A percentile compares a stretch with the other conserved stretches of the same genome.
Conservation (phyloP, 208 protist species). For the Leptomonas pyrrhocoris region DNA sequence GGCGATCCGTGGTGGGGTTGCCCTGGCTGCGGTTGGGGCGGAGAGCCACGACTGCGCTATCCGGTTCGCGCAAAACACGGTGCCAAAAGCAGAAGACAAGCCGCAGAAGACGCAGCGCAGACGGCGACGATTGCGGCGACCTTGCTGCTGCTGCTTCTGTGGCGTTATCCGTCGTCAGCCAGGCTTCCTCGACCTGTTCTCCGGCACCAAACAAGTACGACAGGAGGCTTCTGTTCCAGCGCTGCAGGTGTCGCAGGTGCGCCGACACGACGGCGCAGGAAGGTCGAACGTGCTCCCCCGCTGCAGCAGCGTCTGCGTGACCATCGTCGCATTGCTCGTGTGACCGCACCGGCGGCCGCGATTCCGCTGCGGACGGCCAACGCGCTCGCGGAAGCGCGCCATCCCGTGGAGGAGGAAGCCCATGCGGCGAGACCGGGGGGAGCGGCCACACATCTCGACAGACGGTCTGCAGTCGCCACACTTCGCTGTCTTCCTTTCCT, state of each 20-base stretch:
- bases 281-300: not conserved
- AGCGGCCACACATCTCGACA: constrained; percentile 11
- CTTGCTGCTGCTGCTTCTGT: not conserved
- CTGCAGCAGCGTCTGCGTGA: not conserved
- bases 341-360: too few relatives aligned
- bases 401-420: not conserved
- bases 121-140: not conserved
- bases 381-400: not conserved
- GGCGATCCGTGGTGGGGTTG: not conserved
- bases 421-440: not conserved
- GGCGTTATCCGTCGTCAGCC: not conserved
- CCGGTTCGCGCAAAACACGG: not conserved
- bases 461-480: not conserved
- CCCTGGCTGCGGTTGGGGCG: not conserved
- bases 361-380: not conserved
- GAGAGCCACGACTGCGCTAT: too few relatives aligned
- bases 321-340: too few relatives aligned
- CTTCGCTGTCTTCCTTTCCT: too few relatives aligned
- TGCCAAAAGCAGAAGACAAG: constrained; percentile 29
- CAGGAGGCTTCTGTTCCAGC: not conserved
- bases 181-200: not conserved
- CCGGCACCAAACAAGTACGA: not conserved
- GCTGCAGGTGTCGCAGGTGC: not conserved
- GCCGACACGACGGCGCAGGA: not conserved
- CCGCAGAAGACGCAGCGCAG: constrained; percentile 10